Base-by-base conservation (phyloP, 2,329 filamentous ascomycete genomes). In the Plenodomus lindquistii region DNA sequence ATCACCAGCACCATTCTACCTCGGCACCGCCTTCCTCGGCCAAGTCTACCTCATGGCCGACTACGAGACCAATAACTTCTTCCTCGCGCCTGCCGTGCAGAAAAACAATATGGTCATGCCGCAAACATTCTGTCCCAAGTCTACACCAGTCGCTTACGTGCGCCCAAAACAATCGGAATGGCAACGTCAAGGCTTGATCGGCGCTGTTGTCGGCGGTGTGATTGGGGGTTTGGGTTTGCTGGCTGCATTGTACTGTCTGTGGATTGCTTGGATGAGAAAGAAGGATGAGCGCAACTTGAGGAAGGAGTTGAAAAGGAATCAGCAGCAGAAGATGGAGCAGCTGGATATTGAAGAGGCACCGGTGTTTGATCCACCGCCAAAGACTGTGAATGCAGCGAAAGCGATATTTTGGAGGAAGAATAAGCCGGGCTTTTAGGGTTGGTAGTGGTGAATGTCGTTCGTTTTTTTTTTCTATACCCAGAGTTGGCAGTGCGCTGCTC, bases 1-100 rank as follows among this genome's bases (percentile, higher is more conserved):
- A 9, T 62, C 62, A 20, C 58, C 60, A 5, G 46, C 52, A 0
- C 69, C 70, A 9, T 71, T 73, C 52, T 66, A 71, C 40, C 69
- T 77, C 43, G 70, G 70, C 18, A 55, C 69, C 35, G 71, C 75
- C 5, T 77, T 73, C 54, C 70, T 77, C 29, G 65, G 62, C 13
- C 71, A 76, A 48, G 64, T 76, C 46, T 77, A 77, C 55, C 66
- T 77, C 24, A 76, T 75, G 64, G 67, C 71, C 37, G 73, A 76
- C 55, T 77, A 70, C 55, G 73, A 75, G 39, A 52, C 65, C 2
- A 58, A 64, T 40, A 51, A 52, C 46, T 77, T 77, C 61, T 74
- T 69, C 57, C 71, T 77, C 42, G 74, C 75, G 2, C 52, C 66
- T 22, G 75, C 71, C 2, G 55, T 73, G 6, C 66, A 69, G 40